These are phyloP conservation scores for Phytophthora ramorum DNA, from an alignment of 352 stramenopile species.

Conservation along the genomic window DNA sequence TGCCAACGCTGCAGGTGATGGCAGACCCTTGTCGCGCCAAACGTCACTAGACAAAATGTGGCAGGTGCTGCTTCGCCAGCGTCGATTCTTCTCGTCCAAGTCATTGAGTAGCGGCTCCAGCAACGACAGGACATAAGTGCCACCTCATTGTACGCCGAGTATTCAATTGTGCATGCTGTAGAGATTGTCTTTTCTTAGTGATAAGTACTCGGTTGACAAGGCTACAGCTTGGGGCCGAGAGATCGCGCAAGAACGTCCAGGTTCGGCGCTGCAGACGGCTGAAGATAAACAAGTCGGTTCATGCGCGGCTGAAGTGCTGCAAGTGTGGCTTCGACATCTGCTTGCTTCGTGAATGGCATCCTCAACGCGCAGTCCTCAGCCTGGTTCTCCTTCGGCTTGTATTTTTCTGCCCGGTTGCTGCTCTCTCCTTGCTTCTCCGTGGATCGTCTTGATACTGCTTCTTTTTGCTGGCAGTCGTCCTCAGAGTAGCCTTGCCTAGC, in stretches of 20 bases:
- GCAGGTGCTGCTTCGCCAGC: slow-evolving; percentile 60
- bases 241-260: slow-evolving; percentile 31
- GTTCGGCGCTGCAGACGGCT: slow-evolving; percentile 23
- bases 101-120: slow-evolving; percentile 51
- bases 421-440: neutral
- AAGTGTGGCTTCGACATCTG: slow-evolving; percentile 22
- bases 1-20: neutral
- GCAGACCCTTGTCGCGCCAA: slow-evolving; percentile 17
- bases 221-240: slow-evolving; percentile 30
- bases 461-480: slow-evolving; percentile 2
- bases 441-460: neutral
- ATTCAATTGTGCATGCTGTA: no score
- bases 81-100: slow-evolving; percentile 71
- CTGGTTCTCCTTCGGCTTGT: slow-evolving; percentile 20
- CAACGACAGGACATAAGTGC: slow-evolving; percentile 36
- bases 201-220: neutral
- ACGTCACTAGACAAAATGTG: slow-evolving; percentile 57
- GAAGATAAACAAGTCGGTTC: slow-evolving; percentile 32
- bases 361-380: slow-evolving; percentile 10
- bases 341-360: neutral
- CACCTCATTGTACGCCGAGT: neutral
- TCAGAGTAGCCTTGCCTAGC: neutral
- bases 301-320: slow-evolving; percentile 34
- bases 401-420: neutral
- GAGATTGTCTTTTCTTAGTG: slow-evolving; percentile 1